phyloP scores from a whole-genome alignment of 2,329 filamentous ascomycete species.

The Orbilia blumenaviensis region DNA sequence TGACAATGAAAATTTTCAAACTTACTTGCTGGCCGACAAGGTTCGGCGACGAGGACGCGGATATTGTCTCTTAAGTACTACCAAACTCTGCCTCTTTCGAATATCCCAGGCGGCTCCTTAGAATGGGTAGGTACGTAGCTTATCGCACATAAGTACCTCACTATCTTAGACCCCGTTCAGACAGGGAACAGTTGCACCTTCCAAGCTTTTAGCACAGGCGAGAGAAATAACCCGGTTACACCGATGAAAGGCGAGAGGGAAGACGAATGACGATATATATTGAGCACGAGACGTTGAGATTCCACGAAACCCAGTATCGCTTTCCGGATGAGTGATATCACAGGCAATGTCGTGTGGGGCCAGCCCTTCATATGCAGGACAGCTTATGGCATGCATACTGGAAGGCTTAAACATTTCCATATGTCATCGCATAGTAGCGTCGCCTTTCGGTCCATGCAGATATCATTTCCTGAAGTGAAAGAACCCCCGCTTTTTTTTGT shows the following conservation, averaged over 20 bases:
- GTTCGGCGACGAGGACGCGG: slow-evolving; percentile 15
- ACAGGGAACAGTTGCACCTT: slow-evolving; percentile 37
- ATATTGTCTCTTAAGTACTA: slow-evolving; percentile 19
- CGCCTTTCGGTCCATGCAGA: slow-evolving; percentile 24
- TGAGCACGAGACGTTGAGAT: slow-evolving; percentile 40
- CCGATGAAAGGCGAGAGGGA: neutral
- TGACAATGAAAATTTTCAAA: slow-evolving; percentile 14
- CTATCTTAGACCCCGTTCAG: slow-evolving; percentile 35
- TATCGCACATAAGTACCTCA: slow-evolving; percentile 46
- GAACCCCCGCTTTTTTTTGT: slow-evolving; percentile 1
- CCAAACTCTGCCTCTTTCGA: slow-evolving; percentile 17
- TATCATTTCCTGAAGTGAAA: slow-evolving; percentile 1
- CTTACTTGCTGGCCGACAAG: neutral
- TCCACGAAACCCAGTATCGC: slow-evolving; percentile 2
- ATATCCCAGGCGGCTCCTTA: slow-evolving; percentile 13
- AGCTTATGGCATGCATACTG: slow-evolving; percentile 14
- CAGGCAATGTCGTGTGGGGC: slow-evolving; percentile 29
- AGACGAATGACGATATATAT: neutral
- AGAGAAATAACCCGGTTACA: slow-evolving; percentile 43
- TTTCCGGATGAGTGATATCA: slow-evolving; percentile 19
- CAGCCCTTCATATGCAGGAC: slow-evolving; percentile 26
- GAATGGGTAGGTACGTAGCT: slow-evolving; percentile 39
- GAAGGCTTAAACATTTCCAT: slow-evolving; percentile 16
- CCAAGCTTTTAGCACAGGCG: slow-evolving; percentile 23
- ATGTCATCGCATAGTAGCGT: slow-evolving; percentile 15